Evolutionary conservation across 805 yeast species (phyloP), one percentile per base, ranked within the genome.

Genomic region (Spathaspora passalidarum): DNA sequence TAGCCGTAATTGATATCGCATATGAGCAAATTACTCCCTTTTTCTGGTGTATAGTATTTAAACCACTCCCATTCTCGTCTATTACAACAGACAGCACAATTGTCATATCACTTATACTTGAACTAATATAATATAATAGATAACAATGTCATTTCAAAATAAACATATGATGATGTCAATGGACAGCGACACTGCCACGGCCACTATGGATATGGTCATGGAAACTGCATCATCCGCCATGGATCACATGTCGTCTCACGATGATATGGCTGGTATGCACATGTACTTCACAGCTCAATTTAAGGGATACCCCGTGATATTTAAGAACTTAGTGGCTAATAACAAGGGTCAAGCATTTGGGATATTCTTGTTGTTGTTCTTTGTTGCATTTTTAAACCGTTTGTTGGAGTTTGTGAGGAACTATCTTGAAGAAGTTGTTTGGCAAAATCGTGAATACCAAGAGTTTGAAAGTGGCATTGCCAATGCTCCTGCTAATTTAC

Each of bases 321-420:
- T 86, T 65, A 63, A 72, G 47, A 64, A 66, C 0, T 63, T 86
- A 40, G 56, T 57, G 10, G 92, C 92, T 2, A 53, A 67, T 2
- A 68, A 65, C 36, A 77, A 77, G 20, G 89, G 75, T 8, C 75
- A 76, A 43, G 90, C 88, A 0, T 86, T 86, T 61, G 95, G 92
- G 19, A 84, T 86, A 13, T 86, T 86, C 56, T 65, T 81, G 29
- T 65, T 82, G 11, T 59, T 86, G 18, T 79, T 86, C 57, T 77
- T 76, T 21, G 66, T 79, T 2, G 82, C 83, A 0, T 78, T 86
- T 56, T 66, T 75, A 32, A 72, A 82, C 48, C 77, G 86, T 57
- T 84, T 86, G 2, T 44, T 82, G 5, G 75, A 78, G 38, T 85
- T 84, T 59, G 51, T 76, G 17, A 74, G 80, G 47, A 76, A 82